phyloP scores from a whole-genome alignment of 1,139 yeast genomes.

The Magnusiomyces tetraspermus region DNA sequence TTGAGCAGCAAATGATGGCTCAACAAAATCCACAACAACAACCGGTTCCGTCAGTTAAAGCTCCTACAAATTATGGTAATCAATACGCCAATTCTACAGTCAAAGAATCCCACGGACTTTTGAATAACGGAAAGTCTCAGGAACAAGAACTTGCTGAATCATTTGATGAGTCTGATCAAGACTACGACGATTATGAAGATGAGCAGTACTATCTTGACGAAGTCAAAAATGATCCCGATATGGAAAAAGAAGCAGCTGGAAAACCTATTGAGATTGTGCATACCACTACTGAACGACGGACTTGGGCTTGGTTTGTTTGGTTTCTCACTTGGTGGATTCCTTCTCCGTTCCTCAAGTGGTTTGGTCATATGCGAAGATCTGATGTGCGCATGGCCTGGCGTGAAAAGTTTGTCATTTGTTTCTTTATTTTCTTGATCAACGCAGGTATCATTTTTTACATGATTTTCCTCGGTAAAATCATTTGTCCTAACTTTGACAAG shows the following conservation, averaged over 20 bases:
- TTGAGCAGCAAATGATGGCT: slow-evolving; percentile 5
- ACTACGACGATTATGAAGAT: slow-evolving; percentile 19
- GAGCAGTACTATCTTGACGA: slow-evolving; percentile 23
- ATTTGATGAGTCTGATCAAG: slow-evolving; percentile 17
- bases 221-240: slow-evolving; percentile 19
- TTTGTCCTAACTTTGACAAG: slow-evolving; percentile 35
- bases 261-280: slow-evolving; percentile 21
- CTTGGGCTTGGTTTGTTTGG: slow-evolving; percentile 36
- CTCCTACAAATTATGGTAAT: slow-evolving; percentile 9
- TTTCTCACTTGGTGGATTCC: slow-evolving; percentile 35
- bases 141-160: slow-evolving; percentile 9
- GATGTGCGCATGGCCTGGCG: slow-evolving; percentile 38
- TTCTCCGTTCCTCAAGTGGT: slow-evolving; percentile 26
- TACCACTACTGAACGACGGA: slow-evolving; percentile 28
- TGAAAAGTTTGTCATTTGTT: slow-evolving; percentile 33
- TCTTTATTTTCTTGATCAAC: slow-evolving; percentile 30
- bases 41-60: not conserved
- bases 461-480: slow-evolving; percentile 33
- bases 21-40: slow-evolving; percentile 2
- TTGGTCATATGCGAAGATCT: slow-evolving; percentile 32
- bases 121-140: not conserved
- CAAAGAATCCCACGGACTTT: slow-evolving; percentile 12
- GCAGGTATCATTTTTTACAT: slow-evolving; percentile 35
- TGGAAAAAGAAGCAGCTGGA: slow-evolving; percentile 17
- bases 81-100: slow-evolving; percentile 5